phyloP scores from a whole-genome alignment of 164 flowering plant genomes.

The Vitis rotundifolia region DNA sequence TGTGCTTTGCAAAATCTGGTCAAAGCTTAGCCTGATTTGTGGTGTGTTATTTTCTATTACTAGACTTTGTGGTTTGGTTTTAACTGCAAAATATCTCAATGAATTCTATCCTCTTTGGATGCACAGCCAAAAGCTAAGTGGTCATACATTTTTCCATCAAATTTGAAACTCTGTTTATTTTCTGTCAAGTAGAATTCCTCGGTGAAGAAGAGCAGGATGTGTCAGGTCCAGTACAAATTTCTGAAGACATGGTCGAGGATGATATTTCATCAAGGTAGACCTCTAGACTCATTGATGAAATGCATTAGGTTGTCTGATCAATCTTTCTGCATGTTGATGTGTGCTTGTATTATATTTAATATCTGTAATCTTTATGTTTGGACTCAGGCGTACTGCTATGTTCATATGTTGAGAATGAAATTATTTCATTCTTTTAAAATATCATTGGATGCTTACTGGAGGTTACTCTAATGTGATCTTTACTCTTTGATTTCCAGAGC shows the following conservation, averaged over 20 bases:
- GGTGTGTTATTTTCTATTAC: too few relatives aligned
- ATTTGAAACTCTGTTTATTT: neutral
- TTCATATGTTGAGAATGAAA: neutral
- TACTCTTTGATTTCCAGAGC: conserved; percentile 40
- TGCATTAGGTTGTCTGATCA: too few relatives aligned
- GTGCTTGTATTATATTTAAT: too few relatives aligned
- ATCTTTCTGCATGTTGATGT: too few relatives aligned
- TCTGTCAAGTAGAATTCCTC: conserved; percentile 40
- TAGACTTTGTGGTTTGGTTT: too few relatives aligned
- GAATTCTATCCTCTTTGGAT: too few relatives aligned
- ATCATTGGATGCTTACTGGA: neutral
- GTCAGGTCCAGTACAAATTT: conserved; percentile 50
- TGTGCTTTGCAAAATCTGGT: too few relatives aligned
- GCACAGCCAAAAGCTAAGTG: neutral
- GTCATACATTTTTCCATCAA: neutral
- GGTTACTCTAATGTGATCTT: neutral
- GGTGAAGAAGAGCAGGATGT: conserved; percentile 65
- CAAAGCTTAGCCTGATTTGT: too few relatives aligned
- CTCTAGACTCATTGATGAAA: too few relatives aligned
- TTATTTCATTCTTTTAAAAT: neutral
- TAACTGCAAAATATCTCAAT: too few relatives aligned
- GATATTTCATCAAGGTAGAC: conserved; percentile 79
- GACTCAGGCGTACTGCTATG: too few relatives aligned
- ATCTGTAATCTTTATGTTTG: too few relatives aligned
- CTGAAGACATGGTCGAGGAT: conserved; percentile 72